Evolutionary conservation across 2,329 filamentous ascomycete genomes (phyloP).

Genomic region (Dothistroma septosporum): DNA sequence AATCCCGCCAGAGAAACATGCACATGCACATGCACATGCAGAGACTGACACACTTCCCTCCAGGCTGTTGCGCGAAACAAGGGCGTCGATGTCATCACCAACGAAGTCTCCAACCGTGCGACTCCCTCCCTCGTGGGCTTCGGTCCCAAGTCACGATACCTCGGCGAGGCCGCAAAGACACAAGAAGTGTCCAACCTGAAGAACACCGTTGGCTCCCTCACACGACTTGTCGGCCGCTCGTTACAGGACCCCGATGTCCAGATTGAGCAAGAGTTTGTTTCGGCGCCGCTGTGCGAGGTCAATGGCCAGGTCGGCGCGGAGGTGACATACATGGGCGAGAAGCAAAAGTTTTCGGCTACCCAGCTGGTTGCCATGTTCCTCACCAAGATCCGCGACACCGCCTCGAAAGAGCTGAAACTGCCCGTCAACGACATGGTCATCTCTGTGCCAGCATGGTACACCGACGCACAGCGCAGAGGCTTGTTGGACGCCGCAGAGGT

Average conservation of each 20-base stretch:
- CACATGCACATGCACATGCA: neutral
- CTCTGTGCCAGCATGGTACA: slow-evolving; percentile 96
- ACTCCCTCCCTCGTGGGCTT: slow-evolving; percentile 96
- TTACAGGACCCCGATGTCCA: slow-evolving; percentile 88
- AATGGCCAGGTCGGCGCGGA: slow-evolving; percentile 93
- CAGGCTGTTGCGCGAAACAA: slow-evolving; percentile 90
- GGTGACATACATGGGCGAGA: slow-evolving; percentile 88
- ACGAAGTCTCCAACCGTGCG: slow-evolving; percentile 97
- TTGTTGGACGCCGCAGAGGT: slow-evolving; percentile 91
- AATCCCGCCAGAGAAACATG: neutral
- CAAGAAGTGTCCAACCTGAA: slow-evolving; percentile 99
- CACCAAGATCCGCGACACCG: slow-evolving; percentile 87
- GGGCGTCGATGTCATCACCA: slow-evolving; percentile 98
- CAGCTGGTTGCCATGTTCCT: slow-evolving; percentile 95
- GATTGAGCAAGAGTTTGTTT: slow-evolving; percentile 87
- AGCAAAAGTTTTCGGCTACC: slow-evolving; percentile 89
- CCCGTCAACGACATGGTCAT: slow-evolving; percentile 91
- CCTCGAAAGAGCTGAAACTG: slow-evolving; percentile 79
- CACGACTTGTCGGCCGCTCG: slow-evolving; percentile 83
- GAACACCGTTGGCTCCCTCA: slow-evolving; percentile 92
- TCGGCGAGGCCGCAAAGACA: slow-evolving; percentile 94
- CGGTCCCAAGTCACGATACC: slow-evolving; percentile 85
- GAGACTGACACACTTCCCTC: slow-evolving; percentile 13
- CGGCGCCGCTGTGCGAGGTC: slow-evolving; percentile 79
- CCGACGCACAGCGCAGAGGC: slow-evolving; percentile 82